phyloP scores from a whole-genome alignment of 768 basidiomycete species.

The Ephemerocybe angulata region DNA sequence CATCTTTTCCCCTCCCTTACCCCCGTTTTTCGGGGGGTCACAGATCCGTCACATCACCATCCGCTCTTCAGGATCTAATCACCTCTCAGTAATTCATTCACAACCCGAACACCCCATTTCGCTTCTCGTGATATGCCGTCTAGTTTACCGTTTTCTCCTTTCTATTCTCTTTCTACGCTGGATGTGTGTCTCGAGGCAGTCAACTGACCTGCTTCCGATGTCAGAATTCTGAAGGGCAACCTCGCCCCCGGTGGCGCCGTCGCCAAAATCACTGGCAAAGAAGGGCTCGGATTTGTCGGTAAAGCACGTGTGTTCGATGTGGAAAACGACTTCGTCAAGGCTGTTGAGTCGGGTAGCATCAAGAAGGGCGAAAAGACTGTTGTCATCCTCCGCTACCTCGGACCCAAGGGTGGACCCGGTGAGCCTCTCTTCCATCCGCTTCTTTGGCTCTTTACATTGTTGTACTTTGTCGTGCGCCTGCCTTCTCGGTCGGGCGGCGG shows the following conservation, averaged over 20 bases:
- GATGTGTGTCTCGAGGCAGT: slow-evolving; percentile 13
- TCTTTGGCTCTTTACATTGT: slow-evolving; percentile 2
- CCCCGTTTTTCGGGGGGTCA: slow-evolving; percentile 4
- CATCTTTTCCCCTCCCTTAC: background rate
- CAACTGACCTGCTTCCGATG: slow-evolving; percentile 11
- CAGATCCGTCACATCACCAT: slow-evolving; percentile 9
- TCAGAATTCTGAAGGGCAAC: slow-evolving; percentile 85
- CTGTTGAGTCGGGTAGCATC: slow-evolving; percentile 84
- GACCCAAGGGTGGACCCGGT: slow-evolving; percentile 96
- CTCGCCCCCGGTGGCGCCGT: slow-evolving; percentile 95
- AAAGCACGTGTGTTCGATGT: slow-evolving; percentile 91
- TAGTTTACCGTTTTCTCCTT: slow-evolving; percentile 1
- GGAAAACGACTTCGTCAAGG: slow-evolving; percentile 83
- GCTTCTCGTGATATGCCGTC: too few relatives aligned
- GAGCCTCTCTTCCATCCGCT: slow-evolving; percentile 24
- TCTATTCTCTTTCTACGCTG: slow-evolving; percentile 6
- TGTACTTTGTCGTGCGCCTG: background rate
- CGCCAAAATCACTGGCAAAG: slow-evolving; percentile 95
- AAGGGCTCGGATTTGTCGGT: slow-evolving; percentile 85
- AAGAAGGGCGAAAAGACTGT: slow-evolving; percentile 97
- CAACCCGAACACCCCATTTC: slow-evolving; percentile 1
- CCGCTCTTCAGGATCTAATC: background rate
- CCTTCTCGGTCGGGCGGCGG: background rate
- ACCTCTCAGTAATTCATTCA: slow-evolving; percentile 4
- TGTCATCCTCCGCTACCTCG: slow-evolving; percentile 91